Conservation (phyloP, 2,329 filamentous ascomycete species). For the Colletotrichum agaves region DNA sequence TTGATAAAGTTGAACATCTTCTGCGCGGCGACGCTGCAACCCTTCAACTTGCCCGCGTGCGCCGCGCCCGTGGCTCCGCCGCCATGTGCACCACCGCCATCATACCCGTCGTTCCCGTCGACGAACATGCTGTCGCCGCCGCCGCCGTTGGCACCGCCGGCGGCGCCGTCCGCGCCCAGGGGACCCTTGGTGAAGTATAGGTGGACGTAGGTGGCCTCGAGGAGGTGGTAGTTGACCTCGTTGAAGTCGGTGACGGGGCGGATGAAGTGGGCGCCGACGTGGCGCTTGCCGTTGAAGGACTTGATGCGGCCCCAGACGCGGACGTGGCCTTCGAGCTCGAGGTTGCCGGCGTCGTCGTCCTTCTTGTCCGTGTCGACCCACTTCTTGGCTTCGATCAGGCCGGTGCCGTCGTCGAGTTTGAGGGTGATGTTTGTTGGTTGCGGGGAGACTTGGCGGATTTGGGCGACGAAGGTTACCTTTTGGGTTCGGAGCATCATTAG, state of each 20-base stretch:
- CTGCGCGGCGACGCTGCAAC: constrained; percentile 67
- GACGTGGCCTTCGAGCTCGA: constrained; percentile 81
- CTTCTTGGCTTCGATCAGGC: constrained; percentile 88
- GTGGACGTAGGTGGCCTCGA: constrained; percentile 91
- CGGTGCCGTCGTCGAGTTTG: constrained; percentile 94
- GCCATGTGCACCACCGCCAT: constrained; percentile 50
- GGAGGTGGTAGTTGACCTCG: constrained; percentile 90
- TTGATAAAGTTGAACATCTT: constrained; percentile 79
- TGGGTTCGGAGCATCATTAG: neutral
- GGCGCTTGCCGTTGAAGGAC: constrained; percentile 83
- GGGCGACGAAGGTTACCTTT: constrained; percentile 79
- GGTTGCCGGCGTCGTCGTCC: constrained; percentile 60
- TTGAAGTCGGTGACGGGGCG: constrained; percentile 86
- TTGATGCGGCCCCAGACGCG: constrained; percentile 88
- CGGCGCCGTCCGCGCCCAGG: constrained; percentile 54
- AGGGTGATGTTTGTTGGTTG: constrained; percentile 93
- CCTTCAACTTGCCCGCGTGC: constrained; percentile 51
- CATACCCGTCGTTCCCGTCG: constrained; percentile 57
- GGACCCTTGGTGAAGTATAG: constrained; percentile 82
- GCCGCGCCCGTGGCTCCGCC: constrained; percentile 47
- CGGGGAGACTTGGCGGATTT: constrained; percentile 86
- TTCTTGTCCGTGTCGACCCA: constrained; percentile 77
- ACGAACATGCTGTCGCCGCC: constrained; percentile 65
- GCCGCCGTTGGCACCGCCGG: constrained; percentile 49
- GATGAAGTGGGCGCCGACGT: constrained; percentile 83